These are phyloP conservation scores for Kwoniella heveanensis DNA, from an alignment of 768 basidiomycete species.

Conservation along the genomic window DNA sequence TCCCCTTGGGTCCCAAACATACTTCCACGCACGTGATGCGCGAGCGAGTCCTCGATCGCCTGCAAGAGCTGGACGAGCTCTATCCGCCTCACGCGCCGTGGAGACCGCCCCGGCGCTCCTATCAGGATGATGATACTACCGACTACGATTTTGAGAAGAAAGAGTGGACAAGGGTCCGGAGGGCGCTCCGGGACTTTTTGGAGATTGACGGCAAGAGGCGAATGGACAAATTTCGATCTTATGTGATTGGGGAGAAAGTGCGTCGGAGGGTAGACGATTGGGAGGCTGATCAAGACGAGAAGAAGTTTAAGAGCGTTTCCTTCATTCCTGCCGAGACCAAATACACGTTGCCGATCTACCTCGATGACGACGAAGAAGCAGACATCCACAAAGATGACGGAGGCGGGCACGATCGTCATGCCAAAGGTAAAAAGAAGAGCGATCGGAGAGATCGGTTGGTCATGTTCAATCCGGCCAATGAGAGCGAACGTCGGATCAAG, in stretches of 20 bases:
- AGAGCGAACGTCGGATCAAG: slow-evolving; percentile 37
- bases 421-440: neutral
- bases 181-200: slow-evolving; percentile 52
- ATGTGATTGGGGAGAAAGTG: slow-evolving; percentile 43
- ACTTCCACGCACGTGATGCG: slow-evolving; percentile 50
- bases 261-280: slow-evolving; percentile 23
- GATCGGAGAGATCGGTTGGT: slow-evolving; percentile 13
- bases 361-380: slow-evolving; percentile 13
- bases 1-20: slow-evolving; percentile 58
- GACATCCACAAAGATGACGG: neutral
- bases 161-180: slow-evolving; percentile 47
- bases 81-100: slow-evolving; percentile 37
- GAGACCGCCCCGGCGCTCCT: slow-evolving; percentile 8
- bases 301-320: slow-evolving; percentile 56
- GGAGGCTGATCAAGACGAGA: slow-evolving; percentile 9
- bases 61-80: slow-evolving; percentile 51
- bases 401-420: neutral
- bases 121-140: neutral
- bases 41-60: slow-evolving; percentile 52
- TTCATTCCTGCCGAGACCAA: slow-evolving; percentile 55
- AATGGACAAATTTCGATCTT: slow-evolving; percentile 52
- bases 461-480: slow-evolving; percentile 34
- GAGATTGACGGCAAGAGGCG: slow-evolving; percentile 55
- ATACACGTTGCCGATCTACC: slow-evolving; percentile 52
- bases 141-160: slow-evolving; percentile 31